These are phyloP conservation scores for Boletus bicolor DNA, from an alignment of 768 basidiomycete species.

Conservation along the genomic window DNA sequence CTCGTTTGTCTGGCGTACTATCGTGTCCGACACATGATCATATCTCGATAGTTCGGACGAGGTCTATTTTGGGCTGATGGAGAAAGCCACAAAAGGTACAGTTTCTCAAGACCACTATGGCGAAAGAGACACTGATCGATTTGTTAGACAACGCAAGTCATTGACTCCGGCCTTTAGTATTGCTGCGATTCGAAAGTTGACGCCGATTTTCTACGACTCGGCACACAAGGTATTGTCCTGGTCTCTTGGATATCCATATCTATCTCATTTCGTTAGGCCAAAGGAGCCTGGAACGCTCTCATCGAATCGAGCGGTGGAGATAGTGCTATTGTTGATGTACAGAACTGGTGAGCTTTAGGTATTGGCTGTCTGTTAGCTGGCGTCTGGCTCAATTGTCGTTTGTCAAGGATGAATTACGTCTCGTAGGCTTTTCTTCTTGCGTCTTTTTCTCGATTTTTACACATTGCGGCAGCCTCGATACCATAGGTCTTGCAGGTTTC, in stretches of 20 bases:
- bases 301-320: conserved; percentile 20
- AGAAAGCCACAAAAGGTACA: conserved; percentile 43
- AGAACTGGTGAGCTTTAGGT: conserved; percentile 27
- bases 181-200: conserved; percentile 22
- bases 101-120: not conserved
- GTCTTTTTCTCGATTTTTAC: not conserved
- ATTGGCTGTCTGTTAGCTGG: no score
- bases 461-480: conserved; percentile 42
- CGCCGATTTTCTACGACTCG: conserved; percentile 27
- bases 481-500: conserved; percentile 59
- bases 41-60: conserved; percentile 19
- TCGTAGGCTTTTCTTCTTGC: conserved; percentile 21
- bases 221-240: conserved; percentile 19
- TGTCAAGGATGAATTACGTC: conserved; percentile 32
- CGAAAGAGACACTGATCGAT: not conserved
- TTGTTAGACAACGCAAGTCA: conserved; percentile 25
- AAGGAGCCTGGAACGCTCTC: conserved; percentile 30
- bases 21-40: not conserved
- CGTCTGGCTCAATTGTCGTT: not conserved
- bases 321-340: conserved; percentile 36
- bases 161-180: conserved; percentile 27
- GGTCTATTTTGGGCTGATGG: conserved; percentile 34
- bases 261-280: conserved; percentile 18
- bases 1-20: no score
- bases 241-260: not conserved